Base-by-base conservation (phyloP, 176 grass and related monocot species). In the Cenchrus fungigraminus region DNA sequence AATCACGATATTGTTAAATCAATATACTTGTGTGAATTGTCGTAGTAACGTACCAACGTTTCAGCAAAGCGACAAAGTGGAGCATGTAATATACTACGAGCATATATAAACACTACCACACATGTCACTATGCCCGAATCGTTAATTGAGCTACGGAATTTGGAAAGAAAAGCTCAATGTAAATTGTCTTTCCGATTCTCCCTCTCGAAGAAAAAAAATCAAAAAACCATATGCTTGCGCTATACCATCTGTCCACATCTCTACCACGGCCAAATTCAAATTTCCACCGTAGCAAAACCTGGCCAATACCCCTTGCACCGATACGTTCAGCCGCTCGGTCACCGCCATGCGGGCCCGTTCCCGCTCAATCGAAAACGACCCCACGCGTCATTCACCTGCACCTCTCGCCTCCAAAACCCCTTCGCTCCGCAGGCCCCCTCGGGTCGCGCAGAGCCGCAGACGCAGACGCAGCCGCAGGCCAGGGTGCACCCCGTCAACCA, bases 191-290 rank as follows among this genome's bases (percentile, higher is more conserved):
- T 43, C 19, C 6, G 11, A 43, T 60, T 22, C 3, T 20, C 31
- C 52, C 32, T 56, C 12, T 9, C 4, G 8, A 14, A 29, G 46
- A 6, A 1, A 46, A 17, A 25, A 25, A 25, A 25, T 25, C 22
- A 25, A 25, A 25, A 63, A 46, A 2, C 9, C 12, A 6, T 0
- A 76, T 6, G 12, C 29, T 0, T 4, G 40, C 20, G 20, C 4
- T 1, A 40, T 19, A 9, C 49, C 49, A 12, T 51, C 0, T 51
- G 12, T 14, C 12, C 22, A 28, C 12, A 68, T n/a, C 62, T 47
- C 10, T 69, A 59, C 74, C 45, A 34, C 16, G 11, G 52, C 66
- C 2, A 31, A 64, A 79, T 79, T 84, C 67, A 83, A 88, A 83
- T 63, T 71, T 28, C 25, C 56, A 73, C 56, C 20, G 79, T 71